Evolutionary conservation across 2,329 filamentous ascomycete species (phyloP), one percentile per base, ranked within the genome.

Genomic region (Pseudocercospora crystallina): DNA sequence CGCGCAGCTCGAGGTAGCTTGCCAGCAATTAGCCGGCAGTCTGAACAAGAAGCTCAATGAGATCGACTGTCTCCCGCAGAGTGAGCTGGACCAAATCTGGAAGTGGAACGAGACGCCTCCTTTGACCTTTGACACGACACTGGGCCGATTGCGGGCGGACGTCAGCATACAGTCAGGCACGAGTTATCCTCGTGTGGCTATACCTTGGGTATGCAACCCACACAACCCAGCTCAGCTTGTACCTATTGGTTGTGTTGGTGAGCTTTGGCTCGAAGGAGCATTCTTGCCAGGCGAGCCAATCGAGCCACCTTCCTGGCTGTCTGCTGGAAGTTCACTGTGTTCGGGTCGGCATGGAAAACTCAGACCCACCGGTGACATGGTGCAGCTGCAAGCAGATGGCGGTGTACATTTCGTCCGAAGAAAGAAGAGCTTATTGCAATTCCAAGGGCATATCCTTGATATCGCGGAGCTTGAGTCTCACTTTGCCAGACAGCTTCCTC

Each of bases 201-300:
- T 43, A 8, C 40, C 40, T 0, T 47, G 45, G 45, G 17, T 47
- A 5, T 29, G 26, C 9, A 38, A 47, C 13, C 45, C 45, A 11
- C 30, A 34, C 8, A 43, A 43, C 40, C n/a, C 40, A 14, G 13
- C 20, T 14, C 40, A 32, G 8, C 38, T 58, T 2, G 48, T 46
- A 5, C 48, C 46, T 36, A 49, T 45, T 47, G 54, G 46, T 34
- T 54, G 34, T 31, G 39, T 39, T 10, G 75, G 75, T 12, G 76
- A 79, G 53, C 56, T 79, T 45, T 60, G 76, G 0, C 54, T 79
- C 2, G 73, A 77, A 57, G 74, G 76, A 4, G 13, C 44, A 5
- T 72, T 70, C 29, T 43, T 43, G 15, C 40, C 40, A 14, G 40
- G 40, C 8, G 29, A 43, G 29, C 40, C 40, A 10, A 13, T 31